Base-by-base conservation (phyloP, 2,329 filamentous ascomycete genomes). In the Alternaria sp. region DNA sequence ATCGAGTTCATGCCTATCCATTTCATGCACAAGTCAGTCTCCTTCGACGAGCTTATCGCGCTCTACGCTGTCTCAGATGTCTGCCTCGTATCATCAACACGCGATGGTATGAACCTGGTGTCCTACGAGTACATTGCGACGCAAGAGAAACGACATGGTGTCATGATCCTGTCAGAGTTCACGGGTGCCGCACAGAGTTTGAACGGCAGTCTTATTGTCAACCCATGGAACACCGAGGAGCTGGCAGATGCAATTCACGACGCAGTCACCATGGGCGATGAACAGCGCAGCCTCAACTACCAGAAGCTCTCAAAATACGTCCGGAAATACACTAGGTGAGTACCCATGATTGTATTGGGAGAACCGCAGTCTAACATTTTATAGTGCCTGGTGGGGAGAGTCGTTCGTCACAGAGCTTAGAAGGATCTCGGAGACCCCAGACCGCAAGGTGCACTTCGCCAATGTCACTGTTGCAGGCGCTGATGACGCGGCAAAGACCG, bases 1-100 rank as follows among this genome's bases (percentile, higher is more conserved):
- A 91, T 98, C 73, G 94, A 98, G 79, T 98, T 97, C 82, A 97
- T 96, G 91, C 95, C 95, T 1, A 98, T 99, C 70, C 95, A 98
- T 80, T 98, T 97, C 83, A 89, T 98, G 73, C 95, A 98, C 82
- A 96, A 97, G 81, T 96, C 92, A 5, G 93, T 98, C 74, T 89
- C 89, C 49, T 97, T 98, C 70, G 93, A 97, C 69, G 95, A 98
- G 81, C 88, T 99, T 36, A 94, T 96, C 51, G 94, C 94, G 0
- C 86, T 98, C 8, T 98, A 98, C 76, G 92, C 93, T 16, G 90
- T 96, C 22, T 95, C 93, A 4, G 95, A 97, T 75, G 92, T 93
- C 44, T 97, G 94, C 76, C 87, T 98, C 14, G 94, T 96, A 38
- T 96, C 91, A 8, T 97, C 92, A 3, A 98, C 92, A n/a, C 91